These are phyloP conservation scores for Endoconidiophora polonica DNA, from an alignment of 2,329 filamentous ascomycete species.

Conservation along the genomic window DNA sequence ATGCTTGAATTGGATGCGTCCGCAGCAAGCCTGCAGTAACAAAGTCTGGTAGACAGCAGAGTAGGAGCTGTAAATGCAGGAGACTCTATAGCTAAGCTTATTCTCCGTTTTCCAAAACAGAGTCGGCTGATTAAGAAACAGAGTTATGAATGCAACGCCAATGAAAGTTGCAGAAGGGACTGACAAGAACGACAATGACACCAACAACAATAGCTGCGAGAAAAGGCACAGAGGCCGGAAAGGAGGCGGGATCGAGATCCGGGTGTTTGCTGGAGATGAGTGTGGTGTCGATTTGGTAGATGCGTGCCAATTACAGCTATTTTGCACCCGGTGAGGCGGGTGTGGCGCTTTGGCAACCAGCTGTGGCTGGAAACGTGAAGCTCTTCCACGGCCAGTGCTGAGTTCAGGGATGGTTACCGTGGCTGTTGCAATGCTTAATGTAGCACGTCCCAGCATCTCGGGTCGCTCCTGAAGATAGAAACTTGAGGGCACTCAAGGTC, in stretches of 20 bases:
- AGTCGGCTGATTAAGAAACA: too few relatives aligned
- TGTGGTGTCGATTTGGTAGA: not conserved
- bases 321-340: not conserved
- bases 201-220: constrained; percentile 3
- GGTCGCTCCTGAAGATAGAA: too few relatives aligned
- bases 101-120: too few relatives aligned
- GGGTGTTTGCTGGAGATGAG: constrained; percentile 4
- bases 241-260: not conserved
- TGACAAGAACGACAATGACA: constrained; percentile 13
- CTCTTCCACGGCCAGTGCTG: too few relatives aligned
- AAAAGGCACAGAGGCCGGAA: not conserved
- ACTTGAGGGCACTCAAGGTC: too few relatives aligned
- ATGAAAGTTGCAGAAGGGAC: not conserved
- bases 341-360: not conserved
- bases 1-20: not conserved
- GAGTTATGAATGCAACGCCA: too few relatives aligned
- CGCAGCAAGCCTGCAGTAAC: too few relatives aligned
- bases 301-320: too few relatives aligned
- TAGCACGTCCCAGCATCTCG: too few relatives aligned
- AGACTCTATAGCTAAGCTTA: too few relatives aligned
- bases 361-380: not conserved
- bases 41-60: too few relatives aligned
- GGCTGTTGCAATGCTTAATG: not conserved
- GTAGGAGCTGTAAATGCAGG: too few relatives aligned
- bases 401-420: not conserved